phyloP scores from a whole-genome alignment of 108 stramenopile species.

The Nitzschia putrida region DNA sequence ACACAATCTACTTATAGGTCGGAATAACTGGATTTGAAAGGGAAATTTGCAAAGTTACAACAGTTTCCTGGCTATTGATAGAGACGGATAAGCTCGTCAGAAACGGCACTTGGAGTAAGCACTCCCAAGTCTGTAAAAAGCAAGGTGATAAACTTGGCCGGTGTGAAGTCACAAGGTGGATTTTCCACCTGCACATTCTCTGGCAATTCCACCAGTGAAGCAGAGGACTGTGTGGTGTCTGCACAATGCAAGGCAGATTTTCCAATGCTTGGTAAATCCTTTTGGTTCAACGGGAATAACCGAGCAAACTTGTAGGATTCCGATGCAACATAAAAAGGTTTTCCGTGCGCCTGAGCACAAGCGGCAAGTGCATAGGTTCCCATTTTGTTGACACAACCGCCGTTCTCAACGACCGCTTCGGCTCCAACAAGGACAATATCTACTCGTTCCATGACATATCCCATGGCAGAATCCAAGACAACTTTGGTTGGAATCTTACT shows the following conservation, averaged over 20 bases:
- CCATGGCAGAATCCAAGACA: constrained; percentile 94
- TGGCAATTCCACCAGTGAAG: constrained; percentile 46
- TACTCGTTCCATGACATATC: constrained; percentile 89
- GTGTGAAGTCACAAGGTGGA: constrained; percentile 91
- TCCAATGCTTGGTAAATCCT: constrained; percentile 72
- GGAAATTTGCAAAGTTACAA: no score
- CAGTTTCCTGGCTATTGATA: constrained; percentile 89
- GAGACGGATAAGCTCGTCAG: constrained; percentile 94
- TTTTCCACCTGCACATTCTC: constrained; percentile 65
- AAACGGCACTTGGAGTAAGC: constrained; percentile 96
- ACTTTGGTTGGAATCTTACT: constrained; percentile 90
- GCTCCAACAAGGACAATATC: constrained; percentile 95
- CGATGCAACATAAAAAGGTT: constrained; percentile 97
- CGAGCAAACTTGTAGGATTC: constrained; percentile 98
- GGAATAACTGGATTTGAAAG: no score
- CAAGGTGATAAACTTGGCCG: constrained; percentile 94
- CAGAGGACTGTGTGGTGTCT: constrained; percentile 46
- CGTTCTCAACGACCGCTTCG: constrained; percentile 96
- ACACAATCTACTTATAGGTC: no score
- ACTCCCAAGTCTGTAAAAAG: constrained; percentile 98
- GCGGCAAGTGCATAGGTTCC: constrained; percentile 87
- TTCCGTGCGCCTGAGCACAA: constrained; percentile 84
- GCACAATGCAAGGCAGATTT: constrained; percentile 46
- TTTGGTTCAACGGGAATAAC: constrained; percentile 91
- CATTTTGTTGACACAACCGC: constrained; percentile 94